phyloP scores from a whole-genome alignment of 768 basidiomycete species.

The Lentinus tigrinus region DNA sequence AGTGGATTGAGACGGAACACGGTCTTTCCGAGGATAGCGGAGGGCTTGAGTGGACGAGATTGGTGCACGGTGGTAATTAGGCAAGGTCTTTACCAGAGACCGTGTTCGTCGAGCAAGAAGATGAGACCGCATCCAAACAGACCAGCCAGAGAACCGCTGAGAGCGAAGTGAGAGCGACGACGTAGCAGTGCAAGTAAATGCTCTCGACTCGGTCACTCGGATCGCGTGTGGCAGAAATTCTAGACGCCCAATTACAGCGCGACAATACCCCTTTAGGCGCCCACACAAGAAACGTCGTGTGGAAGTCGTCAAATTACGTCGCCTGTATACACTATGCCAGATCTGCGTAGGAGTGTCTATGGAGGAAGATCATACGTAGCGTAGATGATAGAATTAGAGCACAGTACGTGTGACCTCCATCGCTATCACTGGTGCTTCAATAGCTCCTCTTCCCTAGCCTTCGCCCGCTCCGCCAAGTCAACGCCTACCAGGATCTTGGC shows the following conservation, averaged over 20 bases:
- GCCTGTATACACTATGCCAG: background rate
- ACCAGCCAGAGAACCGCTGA: constrained; percentile 6
- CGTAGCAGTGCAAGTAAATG: background rate
- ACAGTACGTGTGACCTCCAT: background rate
- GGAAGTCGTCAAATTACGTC: background rate
- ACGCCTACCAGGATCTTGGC: constrained; percentile 92
- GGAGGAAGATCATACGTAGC: constrained; percentile 6
- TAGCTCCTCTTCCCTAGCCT: constrained; percentile 47
- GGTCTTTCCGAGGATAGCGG: constrained; percentile 33
- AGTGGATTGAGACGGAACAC: constrained; percentile 14
- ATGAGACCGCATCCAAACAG: constrained; percentile 37
- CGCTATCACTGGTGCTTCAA: constrained; percentile 17
- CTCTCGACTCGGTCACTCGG: background rate
- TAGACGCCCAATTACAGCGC: background rate
- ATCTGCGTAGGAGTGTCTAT: constrained; percentile 13
- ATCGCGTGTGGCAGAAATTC: background rate
- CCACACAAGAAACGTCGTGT: background rate
- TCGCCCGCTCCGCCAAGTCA: constrained; percentile 82
- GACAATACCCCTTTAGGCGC: background rate
- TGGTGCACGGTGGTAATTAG: constrained; percentile 27
- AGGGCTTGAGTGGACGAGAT: constrained; percentile 29
- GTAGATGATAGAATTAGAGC: background rate
- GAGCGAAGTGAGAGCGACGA: background rate
- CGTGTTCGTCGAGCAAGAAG: constrained; percentile 35
- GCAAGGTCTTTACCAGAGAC: constrained; percentile 29